Base-by-base conservation (phyloP, 805 yeast species). In the Ogataea parapolymorpha region DNA sequence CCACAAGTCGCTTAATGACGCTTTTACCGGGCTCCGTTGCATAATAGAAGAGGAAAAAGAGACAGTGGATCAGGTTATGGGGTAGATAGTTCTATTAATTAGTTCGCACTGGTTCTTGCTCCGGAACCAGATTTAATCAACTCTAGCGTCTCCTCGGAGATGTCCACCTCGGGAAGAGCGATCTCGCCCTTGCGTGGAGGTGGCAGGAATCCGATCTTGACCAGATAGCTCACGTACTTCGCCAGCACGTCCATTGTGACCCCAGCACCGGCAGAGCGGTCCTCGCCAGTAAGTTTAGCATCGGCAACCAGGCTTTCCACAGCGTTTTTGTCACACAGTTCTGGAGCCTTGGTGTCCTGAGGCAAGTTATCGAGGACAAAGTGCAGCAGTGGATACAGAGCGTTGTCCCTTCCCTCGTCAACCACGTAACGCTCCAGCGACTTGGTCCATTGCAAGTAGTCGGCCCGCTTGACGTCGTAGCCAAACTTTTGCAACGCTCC, bases 351-450 rank as follows among this genome's bases (percentile, higher is more conserved):
- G 24, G 98, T 85, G 61, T 81, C 82, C 47, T 82, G 83, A 6
- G 97, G 97, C 56, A 93, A 75, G 59, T 90, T 82, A 57, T 89
- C 99, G 51, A 95, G 72, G 11, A 90, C 98, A 70, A 93, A 87
- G 67, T 93, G 98, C 53, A 93, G 71, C 54, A 93, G 72, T 44
- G 99, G 99, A 69, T 80, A 93, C 48, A 93, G 72, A 0, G 99
- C 98, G 51, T 82, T 82, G 54, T 87, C 95, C 41, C 80, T 77
- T 22, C 81, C 71, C 27, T 74, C 82, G 41, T 79, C 86, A 37
- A 84, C 77, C 27, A 91, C 96, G 57, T 72, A 86, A 44, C 70
- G 73, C 61, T 90, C 97, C 41, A 93, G 70, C 2, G 79, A 68
- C 29, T 71, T 66, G 46, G 85, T 81, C 99, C 99, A 93, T 14